Evolutionary conservation across 2,329 filamentous ascomycete genomes (phyloP), one percentile per base, ranked within the genome.

Genomic region (Aspergillus uvarum): DNA sequence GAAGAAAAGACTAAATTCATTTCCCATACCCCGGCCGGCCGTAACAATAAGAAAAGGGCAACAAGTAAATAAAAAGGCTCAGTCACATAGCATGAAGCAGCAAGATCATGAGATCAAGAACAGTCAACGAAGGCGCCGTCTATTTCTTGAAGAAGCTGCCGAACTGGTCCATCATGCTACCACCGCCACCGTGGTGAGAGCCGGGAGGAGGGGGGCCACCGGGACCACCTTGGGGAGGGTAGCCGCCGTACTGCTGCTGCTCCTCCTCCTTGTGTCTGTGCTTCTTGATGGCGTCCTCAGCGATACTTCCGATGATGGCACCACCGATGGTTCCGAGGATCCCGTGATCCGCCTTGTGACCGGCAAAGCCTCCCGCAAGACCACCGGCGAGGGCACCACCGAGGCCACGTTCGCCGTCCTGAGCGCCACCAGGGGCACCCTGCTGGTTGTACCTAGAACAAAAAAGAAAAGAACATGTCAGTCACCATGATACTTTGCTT

Each of bases 291-390:
- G 75, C 75, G 58, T 81, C 80, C 64, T 82, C 77, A 5, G 77
- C 72, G 56, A 80, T 70, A 62, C 75, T 77, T 51, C 80, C 80
- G 7, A 78, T 71, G 62, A 81, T 77, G 32, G 80, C 80, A 47
- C 80, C 80, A 60, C 78, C 79, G 47, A 82, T 72, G 5, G 79
- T 75, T 60, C 80, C 80, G 54, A 82, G 74, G 67, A 82, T 70
- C 31, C 80, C 80, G 69, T 81, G 80, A 63, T 78, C 72, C 63
- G 75, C 78, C 68, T 81, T 78, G 73, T 79, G 76, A 59, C 80
- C 80, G 22, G 73, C 76, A 53, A 75, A 81, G 35, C 76, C 79
- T 58, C 80, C 80, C n/a, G 77, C 74, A 10, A 77, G 70, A 64
- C 79, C 79, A 59, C 80, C 80, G 31, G 78, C 79, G 49, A 81